phyloP scores from a whole-genome alignment of 768 basidiomycete genomes.

The Cyathus striatus region DNA sequence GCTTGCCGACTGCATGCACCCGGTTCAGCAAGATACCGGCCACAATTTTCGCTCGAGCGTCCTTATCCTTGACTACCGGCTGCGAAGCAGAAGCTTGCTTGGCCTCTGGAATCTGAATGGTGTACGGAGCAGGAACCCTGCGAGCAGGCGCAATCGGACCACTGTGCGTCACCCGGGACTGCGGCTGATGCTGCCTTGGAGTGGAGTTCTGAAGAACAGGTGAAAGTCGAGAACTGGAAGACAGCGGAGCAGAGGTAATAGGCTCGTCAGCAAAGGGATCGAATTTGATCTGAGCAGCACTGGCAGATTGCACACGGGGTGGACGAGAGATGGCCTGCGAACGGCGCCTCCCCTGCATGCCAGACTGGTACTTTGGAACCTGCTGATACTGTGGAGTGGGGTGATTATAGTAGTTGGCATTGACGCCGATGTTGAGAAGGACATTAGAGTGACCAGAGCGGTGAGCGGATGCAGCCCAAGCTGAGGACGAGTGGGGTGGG shows the following conservation, averaged over 20 bases:
- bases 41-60: constrained; percentile 44
- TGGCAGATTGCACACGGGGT: background rate
- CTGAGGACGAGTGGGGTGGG: constrained; percentile 13
- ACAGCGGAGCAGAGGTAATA: background rate
- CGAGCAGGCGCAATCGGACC: background rate
- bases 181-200: constrained; percentile 5
- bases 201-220: constrained; percentile 3
- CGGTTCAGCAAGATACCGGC: constrained; percentile 55
- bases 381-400: background rate
- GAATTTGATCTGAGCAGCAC: constrained; percentile 17
- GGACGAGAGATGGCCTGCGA: background rate
- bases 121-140: constrained; percentile 8
- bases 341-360: constrained; percentile 5
- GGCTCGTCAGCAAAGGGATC: constrained; percentile 31
- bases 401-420: constrained; percentile 5
- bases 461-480: constrained; percentile 15
- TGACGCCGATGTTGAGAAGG: constrained; percentile 12
- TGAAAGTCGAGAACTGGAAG: constrained; percentile 5
- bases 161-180: background rate
- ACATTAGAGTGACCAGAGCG: constrained; percentile 9
- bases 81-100: background rate
- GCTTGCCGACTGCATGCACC: constrained; percentile 45
- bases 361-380: constrained; percentile 4
- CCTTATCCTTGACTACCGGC: constrained; percentile 17
- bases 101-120: constrained; percentile 20